Evolutionary conservation across 2,329 filamentous ascomycete species (phyloP).

Genomic region (Colletotrichum musae): DNA sequence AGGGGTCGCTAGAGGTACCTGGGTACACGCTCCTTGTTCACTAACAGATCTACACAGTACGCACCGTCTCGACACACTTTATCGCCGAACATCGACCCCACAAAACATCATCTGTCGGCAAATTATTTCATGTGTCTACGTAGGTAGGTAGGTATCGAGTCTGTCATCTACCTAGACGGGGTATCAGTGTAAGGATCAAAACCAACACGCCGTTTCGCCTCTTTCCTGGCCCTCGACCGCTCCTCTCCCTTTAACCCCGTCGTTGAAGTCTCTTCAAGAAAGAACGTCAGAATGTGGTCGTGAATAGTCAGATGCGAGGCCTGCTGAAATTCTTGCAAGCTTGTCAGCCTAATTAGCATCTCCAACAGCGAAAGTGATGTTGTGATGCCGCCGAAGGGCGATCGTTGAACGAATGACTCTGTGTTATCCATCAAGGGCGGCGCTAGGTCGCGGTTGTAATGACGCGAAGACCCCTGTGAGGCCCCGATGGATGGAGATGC

Average conservation of each 20-base stretch:
- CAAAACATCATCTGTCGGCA: too few species aligned
- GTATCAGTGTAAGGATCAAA: conserved; percentile 70
- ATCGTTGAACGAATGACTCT: conserved; percentile 56
- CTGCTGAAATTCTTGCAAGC: conserved; percentile 93
- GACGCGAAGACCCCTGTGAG: conserved; percentile 9
- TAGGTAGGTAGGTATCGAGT: not conserved
- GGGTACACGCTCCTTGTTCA: too few species aligned
- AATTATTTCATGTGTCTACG: not conserved
- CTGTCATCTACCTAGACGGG: conserved; percentile 38
- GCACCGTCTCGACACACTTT: too few species aligned
- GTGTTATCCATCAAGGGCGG: conserved; percentile 38
- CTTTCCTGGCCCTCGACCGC: conserved; percentile 59
- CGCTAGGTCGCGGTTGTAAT: conserved; percentile 26
- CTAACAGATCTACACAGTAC: too few species aligned
- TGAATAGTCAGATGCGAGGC: conserved; percentile 89
- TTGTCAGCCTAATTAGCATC: conserved; percentile 87
- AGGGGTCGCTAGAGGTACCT: too few species aligned
- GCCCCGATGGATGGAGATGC: conserved; percentile 34
- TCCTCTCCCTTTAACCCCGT: conserved; percentile 64
- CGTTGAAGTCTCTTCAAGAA: conserved; percentile 75
- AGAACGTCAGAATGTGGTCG: conserved; percentile 91
- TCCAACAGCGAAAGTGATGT: conserved; percentile 83
- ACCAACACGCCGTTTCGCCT: conserved; percentile 65
- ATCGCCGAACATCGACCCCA: too few species aligned
- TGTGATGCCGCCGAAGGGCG: conserved; percentile 66